These are phyloP conservation scores for Penicillium fuscoglaucum DNA, from an alignment of 2,329 filamentous ascomycete species.

Conservation along the genomic window DNA sequence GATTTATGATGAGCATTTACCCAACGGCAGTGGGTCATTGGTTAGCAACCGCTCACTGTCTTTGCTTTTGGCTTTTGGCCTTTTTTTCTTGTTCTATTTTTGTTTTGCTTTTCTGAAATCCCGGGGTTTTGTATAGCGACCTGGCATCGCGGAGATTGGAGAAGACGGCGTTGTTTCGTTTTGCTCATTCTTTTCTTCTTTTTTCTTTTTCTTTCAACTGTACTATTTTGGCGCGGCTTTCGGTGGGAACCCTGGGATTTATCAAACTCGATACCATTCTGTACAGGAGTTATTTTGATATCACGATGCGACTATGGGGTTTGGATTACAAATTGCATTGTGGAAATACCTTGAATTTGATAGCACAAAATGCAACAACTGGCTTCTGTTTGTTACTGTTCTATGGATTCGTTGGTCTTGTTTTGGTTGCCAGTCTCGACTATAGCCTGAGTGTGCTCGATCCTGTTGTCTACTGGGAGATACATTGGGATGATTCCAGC, in stretches of 20 bases:
- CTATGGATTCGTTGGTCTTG: not conserved
- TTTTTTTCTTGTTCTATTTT: conserved; percentile 7
- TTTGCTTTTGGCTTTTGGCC: conserved; percentile 4
- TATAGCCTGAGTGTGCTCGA: not conserved
- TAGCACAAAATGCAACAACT: conserved; percentile 19
- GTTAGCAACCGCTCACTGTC: not conserved
- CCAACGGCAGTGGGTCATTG: not conserved
- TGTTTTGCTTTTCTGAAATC: conserved; percentile 13
- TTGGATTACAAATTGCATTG: conserved; percentile 15
- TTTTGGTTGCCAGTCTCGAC: not conserved
- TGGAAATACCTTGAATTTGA: conserved; percentile 15
- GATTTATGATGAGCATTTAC: conserved; percentile 3
- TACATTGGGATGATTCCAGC: not conserved
- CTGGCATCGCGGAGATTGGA: conserved; percentile 25
- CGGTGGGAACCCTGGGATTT: conserved; percentile 22
- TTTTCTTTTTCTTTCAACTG: conserved; percentile 14
- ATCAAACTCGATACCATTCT: conserved; percentile 41
- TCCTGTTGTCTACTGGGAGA: not conserved
- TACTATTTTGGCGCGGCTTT: conserved; percentile 29
- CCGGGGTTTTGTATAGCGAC: conserved; percentile 29
- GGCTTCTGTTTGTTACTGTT: not conserved
- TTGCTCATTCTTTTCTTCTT: conserved; percentile 15
- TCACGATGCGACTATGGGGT: conserved; percentile 13
- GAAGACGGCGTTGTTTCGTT: conserved; percentile 27
- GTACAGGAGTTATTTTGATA: conserved; percentile 32